Evolutionary conservation across 2,329 filamentous ascomycete genomes (phyloP).

Genomic region (Epicoccum nigrum): DNA sequence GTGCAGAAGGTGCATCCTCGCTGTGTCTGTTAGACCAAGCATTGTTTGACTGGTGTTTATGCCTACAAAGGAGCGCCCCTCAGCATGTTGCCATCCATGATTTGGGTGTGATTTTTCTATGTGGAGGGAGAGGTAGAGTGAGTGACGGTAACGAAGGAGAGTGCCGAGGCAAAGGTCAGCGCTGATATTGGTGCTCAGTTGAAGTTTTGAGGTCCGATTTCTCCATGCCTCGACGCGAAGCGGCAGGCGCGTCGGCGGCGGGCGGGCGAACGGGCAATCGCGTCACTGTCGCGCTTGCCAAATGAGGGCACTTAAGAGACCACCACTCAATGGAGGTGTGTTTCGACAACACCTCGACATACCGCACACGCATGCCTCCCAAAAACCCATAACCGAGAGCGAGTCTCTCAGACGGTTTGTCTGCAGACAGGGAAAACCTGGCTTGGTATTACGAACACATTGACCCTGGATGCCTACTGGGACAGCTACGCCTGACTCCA

Average conservation of each 20-base stretch:
- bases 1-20: slow-evolving; percentile 30
- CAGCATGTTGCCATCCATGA: slow-evolving; percentile 32
- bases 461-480: no score
- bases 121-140: not conserved
- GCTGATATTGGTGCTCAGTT: not conserved
- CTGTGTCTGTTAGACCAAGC: slow-evolving; percentile 26
- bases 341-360: no score
- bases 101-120: not conserved
- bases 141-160: not conserved
- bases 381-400: no score
- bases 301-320: slow-evolving; percentile 5
- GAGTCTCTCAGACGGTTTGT: no score
- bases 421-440: not conserved
- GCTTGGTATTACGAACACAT: no score
- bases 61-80: slow-evolving; percentile 40
- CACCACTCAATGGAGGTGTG: not conserved
- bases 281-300: slow-evolving; percentile 14
- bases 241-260: slow-evolving; percentile 5
- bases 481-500: no score
- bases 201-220: not conserved
- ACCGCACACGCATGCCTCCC: no score
- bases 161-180: not conserved
- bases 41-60: not conserved
- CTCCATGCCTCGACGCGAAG: not conserved
- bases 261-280: not conserved